Conservation (phyloP, 1,284 basidiomycete species). For the Fomitiporia mediterranea region DNA sequence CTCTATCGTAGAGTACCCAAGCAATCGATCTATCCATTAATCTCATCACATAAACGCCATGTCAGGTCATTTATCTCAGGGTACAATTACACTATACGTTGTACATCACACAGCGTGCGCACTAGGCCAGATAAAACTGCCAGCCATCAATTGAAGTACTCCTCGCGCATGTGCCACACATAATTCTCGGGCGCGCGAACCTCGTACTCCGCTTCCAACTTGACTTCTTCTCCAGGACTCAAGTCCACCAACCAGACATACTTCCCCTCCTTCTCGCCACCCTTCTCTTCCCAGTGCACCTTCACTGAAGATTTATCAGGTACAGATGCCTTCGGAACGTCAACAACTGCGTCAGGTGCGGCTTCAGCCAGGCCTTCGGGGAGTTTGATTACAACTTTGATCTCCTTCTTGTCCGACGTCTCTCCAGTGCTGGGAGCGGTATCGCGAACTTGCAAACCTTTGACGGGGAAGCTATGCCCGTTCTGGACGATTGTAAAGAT, state of each 20-base stretch:
- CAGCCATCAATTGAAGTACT: not conserved
- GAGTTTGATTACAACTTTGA: conserved; percentile 43
- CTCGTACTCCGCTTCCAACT: conserved; percentile 46
- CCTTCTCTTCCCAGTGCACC: conserved; percentile 29
- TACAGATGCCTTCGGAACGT: conserved; percentile 22
- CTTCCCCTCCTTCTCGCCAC: conserved; percentile 40
- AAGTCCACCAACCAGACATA: conserved; percentile 38
- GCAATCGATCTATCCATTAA: too few species aligned
- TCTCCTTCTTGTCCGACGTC: conserved; percentile 22
- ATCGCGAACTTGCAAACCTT: conserved; percentile 44
- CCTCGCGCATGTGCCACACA: conserved; percentile 23
- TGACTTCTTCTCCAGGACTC: conserved; percentile 35
- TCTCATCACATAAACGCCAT: too few species aligned
- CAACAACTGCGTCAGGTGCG: conserved; percentile 37
- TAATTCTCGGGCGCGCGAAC: conserved; percentile 42
- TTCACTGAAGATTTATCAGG: conserved; percentile 7
- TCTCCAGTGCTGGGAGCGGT: conserved; percentile 34
- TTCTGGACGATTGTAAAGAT: conserved; percentile 44
- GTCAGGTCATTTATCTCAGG: too few species aligned
- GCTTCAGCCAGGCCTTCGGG: conserved; percentile 44
- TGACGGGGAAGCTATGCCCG: conserved; percentile 40
- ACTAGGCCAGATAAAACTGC: not conserved
- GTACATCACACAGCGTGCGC: not conserved
- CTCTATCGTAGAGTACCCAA: too few species aligned
- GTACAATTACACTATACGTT: not conserved